Percentiles rank a stretch among this genome's conserved stretches.
Evolutionary conservation across 257 asterid genomes (phyloP).

Genomic region (Gentiana macrophylla): DNA sequence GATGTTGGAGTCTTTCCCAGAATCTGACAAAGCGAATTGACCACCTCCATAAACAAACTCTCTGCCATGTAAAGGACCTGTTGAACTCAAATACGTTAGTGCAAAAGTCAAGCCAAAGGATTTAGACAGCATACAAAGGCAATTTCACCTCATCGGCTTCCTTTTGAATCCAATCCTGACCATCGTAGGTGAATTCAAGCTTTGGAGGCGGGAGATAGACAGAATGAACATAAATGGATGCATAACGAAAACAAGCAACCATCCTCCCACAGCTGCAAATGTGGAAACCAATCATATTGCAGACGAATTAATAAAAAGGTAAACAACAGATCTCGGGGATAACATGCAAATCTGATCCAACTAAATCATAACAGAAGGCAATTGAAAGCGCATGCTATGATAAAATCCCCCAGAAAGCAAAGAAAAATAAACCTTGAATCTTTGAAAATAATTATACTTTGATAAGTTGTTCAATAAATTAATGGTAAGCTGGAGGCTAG

Average conservation of each 20-base stretch:
- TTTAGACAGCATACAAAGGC: slow-evolving; percentile 8
- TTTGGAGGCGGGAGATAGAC: slow-evolving; percentile 73
- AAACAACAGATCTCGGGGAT: not conserved
- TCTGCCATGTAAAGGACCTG: slow-evolving; percentile 46
- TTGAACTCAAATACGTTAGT: not conserved
- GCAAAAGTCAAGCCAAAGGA: slow-evolving; percentile 11
- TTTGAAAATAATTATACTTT: too few relatives aligned
- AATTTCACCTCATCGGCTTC: slow-evolving; percentile 57
- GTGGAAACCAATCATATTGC: too few relatives aligned
- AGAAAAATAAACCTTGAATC: too few relatives aligned
- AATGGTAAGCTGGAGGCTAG: too few relatives aligned
- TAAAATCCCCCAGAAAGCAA: too few relatives aligned
- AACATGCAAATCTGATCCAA: not conserved
- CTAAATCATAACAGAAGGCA: too few relatives aligned
- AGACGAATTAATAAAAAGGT: not conserved
- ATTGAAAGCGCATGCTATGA: too few relatives aligned
- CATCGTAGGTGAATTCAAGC: slow-evolving; percentile 51
- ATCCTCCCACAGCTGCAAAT: slow-evolving; percentile 62
- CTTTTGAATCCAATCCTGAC: slow-evolving; percentile 59
- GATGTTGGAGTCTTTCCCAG: slow-evolving; percentile 23
- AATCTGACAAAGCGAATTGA: slow-evolving; percentile 39
- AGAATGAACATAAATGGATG: slow-evolving; percentile 66
- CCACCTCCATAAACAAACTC: slow-evolving; percentile 45
- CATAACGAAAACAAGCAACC: slow-evolving; percentile 77
- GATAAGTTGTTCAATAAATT: too few relatives aligned